These are phyloP conservation scores for Fusarium duplospermum DNA, from an alignment of 2,329 filamentous ascomycete genomes.

Conservation along the genomic window DNA sequence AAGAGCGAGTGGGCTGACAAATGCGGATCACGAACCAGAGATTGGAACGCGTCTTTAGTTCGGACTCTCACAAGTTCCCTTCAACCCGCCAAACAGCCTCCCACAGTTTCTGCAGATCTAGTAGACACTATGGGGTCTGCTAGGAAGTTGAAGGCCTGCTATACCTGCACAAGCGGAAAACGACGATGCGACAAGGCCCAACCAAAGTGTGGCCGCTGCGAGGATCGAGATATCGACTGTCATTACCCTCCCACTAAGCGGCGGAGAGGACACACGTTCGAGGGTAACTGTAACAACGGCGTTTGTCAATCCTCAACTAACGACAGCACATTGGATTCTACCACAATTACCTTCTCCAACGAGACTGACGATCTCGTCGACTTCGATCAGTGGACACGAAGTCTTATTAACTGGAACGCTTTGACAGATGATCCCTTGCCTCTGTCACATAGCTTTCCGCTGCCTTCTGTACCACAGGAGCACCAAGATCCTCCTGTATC, in stretches of 20 bases:
- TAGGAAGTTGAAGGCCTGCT: constrained; percentile 9
- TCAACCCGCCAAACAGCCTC: background rate
- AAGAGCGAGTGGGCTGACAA: background rate
- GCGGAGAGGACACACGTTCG: background rate
- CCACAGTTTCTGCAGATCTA: background rate
- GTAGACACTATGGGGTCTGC: background rate
- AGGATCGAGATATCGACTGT: constrained; percentile 17
- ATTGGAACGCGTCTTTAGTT: background rate
- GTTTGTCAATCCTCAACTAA: background rate
- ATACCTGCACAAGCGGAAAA: constrained; percentile 20
- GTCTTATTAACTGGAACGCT: background rate
- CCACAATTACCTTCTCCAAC: background rate
- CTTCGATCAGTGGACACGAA: constrained; percentile 1
- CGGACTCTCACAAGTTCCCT: background rate
- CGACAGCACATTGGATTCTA: background rate
- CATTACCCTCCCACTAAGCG: constrained; percentile 9
- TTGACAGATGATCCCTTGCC: background rate
- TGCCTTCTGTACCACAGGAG: background rate
- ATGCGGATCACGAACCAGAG: background rate
- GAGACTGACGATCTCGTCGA: background rate
- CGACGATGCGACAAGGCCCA: constrained; percentile 15
- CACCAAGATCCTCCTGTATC: background rate
- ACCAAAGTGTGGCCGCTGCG: constrained; percentile 15
- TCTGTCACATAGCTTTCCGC: background rate
- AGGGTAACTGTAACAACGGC: background rate